Evolutionary conservation across 2,329 filamentous ascomycete species (phyloP), one percentile per base, ranked within the genome.

Genomic region (Saccharata proteae): DNA sequence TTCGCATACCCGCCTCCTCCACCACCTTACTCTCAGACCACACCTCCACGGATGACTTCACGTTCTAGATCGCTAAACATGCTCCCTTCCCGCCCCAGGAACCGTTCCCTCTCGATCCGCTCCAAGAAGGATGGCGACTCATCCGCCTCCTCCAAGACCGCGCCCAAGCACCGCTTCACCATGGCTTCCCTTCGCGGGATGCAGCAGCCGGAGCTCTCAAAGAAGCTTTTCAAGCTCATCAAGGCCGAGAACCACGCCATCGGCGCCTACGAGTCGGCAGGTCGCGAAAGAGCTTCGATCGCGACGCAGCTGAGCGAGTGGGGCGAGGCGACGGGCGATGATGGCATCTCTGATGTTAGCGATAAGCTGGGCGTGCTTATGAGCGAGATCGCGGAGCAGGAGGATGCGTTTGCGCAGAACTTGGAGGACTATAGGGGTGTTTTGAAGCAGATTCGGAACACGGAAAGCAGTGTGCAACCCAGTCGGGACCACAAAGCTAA

Each of bases 341-440:
- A 93, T 39, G 74, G 77, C 30, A 68, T 96, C 47, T 84, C 75
- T 31, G 90, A 96, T 52, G 72, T 98, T 44, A 85, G 81, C 37
- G 90, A 96, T 68, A 98, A 98, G 68, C 69, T 98, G 31, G 90
- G 85, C 30, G 88, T 96, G 22, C 65, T 98, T 46, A 65, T 98
- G 38, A 80, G 81, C 14, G 90, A 96, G 64, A 74, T 98, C 38
- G 90, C 85, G 31, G 85, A 93, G 59, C 85, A 93, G 58, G 90
- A 98, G 55, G 86, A 94, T 43, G 52, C 68, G 26, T 96, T 86
- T 56, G 83, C 86, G 4, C 79, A 88, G 55, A 77, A 77, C 29
- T 57, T 98, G 34, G 90, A 98, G 55, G 85, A 93, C 40, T 83
- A 80, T 43, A 73, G 90, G 29, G 69, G 65, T 19, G 61, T 84